These are phyloP conservation scores for Berkeleyomyces basicola DNA, from an alignment of 2,329 filamentous ascomycete genomes.

Conservation along the genomic window DNA sequence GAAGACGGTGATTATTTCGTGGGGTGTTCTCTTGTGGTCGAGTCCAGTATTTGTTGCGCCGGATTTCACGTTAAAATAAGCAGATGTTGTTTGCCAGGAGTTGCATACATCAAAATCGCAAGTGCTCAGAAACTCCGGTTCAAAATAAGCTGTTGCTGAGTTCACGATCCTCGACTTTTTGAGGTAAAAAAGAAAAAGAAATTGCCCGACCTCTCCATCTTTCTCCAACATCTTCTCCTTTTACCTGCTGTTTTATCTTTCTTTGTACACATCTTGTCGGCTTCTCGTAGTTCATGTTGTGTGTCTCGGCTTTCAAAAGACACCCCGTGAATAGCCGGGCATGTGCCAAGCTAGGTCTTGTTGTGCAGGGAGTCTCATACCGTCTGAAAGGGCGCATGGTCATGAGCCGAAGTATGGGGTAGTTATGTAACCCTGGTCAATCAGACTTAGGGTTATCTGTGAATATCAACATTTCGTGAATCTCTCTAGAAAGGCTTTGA, in stretches of 20 bases:
- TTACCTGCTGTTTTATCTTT: background rate
- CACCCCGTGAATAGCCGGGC: slow-evolving; percentile 7
- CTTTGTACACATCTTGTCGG: background rate
- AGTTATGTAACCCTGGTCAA: background rate
- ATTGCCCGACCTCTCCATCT: background rate
- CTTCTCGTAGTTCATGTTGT: background rate
- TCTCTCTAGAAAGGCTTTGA: background rate
- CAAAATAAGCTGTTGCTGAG: background rate
- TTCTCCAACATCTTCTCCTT: background rate
- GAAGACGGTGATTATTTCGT: no score
- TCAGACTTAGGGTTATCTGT: background rate
- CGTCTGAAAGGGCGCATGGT: background rate
- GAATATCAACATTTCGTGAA: background rate
- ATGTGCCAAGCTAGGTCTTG: background rate
- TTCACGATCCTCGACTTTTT: background rate
- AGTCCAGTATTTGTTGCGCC: background rate
- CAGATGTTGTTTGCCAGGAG: background rate
- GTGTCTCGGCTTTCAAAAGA: slow-evolving; percentile 3
- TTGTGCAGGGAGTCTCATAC: background rate
- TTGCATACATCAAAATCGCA: background rate
- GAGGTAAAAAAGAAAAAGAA: background rate
- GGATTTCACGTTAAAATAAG: background rate
- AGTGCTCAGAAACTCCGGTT: background rate
- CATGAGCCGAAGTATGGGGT: background rate
- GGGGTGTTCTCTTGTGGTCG: background rate